phyloP scores from a whole-genome alignment of 768 basidiomycete species.

The Boletus pseudopeckii region DNA sequence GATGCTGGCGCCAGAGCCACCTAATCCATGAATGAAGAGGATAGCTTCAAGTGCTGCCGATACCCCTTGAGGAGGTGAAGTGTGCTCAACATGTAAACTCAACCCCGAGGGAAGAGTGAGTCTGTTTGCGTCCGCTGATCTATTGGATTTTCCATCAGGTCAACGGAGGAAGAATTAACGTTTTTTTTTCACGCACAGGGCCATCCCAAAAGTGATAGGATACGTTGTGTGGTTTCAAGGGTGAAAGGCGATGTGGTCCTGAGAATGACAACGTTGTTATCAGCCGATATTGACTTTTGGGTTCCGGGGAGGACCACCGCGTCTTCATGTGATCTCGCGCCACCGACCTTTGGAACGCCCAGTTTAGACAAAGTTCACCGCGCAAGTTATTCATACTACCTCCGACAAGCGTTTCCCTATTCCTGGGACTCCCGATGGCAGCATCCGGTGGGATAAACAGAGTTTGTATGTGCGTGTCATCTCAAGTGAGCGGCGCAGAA shows the following conservation, averaged over 20 bases:
- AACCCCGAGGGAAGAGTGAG: conserved; percentile 4
- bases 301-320: neutral
- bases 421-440: neutral
- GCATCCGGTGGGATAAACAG: neutral
- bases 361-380: neutral
- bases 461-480: neutral
- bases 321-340: neutral
- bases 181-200: neutral
- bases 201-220: neutral
- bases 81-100: neutral
- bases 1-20: conserved; percentile 3
- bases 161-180: neutral
- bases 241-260: neutral
- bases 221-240: neutral
- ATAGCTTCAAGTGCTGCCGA: neutral
- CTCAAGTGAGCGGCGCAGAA: conserved; percentile 7
- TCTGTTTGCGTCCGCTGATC: conserved; percentile 4
- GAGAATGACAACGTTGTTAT: neutral
- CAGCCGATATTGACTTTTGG: neutral
- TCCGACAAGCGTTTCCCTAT: neutral
- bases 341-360: neutral
- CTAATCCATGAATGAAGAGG: conserved; percentile 5
- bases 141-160: neutral
- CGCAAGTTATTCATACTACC: neutral
- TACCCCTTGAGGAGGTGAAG: neutral